Evolutionary conservation across 805 yeast species (phyloP), one percentile per base, ranked within the genome.

Genomic region (Suhomyces sp.): DNA sequence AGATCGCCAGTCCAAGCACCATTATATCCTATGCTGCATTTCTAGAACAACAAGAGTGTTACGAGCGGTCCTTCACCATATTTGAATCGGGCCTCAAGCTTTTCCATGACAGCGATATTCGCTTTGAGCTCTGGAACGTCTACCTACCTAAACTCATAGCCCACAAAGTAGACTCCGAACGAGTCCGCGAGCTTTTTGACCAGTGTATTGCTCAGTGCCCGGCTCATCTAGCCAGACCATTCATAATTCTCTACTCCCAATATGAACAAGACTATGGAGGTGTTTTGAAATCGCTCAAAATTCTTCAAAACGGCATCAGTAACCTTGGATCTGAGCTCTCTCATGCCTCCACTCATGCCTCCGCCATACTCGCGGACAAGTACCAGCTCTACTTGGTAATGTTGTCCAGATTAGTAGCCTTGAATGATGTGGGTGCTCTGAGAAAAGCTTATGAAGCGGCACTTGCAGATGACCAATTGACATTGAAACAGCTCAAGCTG

Each of bases 181-280:
- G 73, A 31, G 68, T 88, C 5, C 72, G 96, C 36, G 96, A 88
- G 53, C 61, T 87, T 13, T 91, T 88, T 69, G 96, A 90, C 47
- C 82, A 83, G 44, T 80, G 90, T 5, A 59, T 88, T 4, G 73
- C 71, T 4, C 53, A 55, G 31, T 50, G 88, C 56, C 87, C 88
- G 0, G 64, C 62, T 1, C 51, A 76, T 22, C 60, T 76, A n/a
- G 72, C 79, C 46, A 79, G 79, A 52, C 65, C 82, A 0, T 69
- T 90, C 0, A 79, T 74, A 57, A 52, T 84, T 1, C 60, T 81
- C 36, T 89, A 87, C 63, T 81, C 86, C 2, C 69, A 83, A 35
- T 83, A 82, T 60, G 97, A 91, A 62, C 80, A 79, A 56, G 70
- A 67, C 0, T 65, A 70, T 44, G 91, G 91, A 0, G 72, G 82